Evolutionary conservation across 345 rosid genomes (phyloP), one percentile per base, ranked within the genome.

Genomic region (Populus deltoides): DNA sequence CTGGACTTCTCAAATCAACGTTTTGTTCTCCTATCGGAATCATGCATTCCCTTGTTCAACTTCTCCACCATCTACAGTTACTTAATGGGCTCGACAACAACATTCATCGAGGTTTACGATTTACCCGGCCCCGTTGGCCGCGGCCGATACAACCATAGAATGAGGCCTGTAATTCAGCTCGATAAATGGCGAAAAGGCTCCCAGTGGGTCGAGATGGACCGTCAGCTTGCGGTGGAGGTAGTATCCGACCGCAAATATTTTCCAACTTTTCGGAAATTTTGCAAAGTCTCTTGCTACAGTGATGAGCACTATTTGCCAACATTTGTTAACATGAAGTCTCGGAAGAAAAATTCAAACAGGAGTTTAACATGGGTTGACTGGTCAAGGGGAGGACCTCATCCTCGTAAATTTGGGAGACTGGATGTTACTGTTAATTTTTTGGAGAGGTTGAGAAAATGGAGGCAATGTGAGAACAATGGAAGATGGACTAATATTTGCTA

Each of bases 261-360:
- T 77, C 88, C 90, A 10, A 35, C 81, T 8, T 92, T 94, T 77
- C 80, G 81, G 57, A 79, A 86, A 45, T 51, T 78, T 35, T 94
- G 98, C 82, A 79, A 66, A 15, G 79, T 84, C 1, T 29, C 80
- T 0, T 94, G 98, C 70, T 90, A 89, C 59, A 80, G 90, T 0
- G 98, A 94, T 62, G 97, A 94, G 65, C 96, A 94, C 61, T 94
- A 91, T 74, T 66, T 94, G 57, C 97, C 97, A 0, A 94, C 98
- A 1, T 82, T 89, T 4, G 84, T 90, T 15, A 76, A 73, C 68
- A 85, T 81, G 33, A 80, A 83, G 24, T 66, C 77, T 35, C 80
- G 70, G 16, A 59, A 41, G 7, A 82, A 59, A 73, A 94, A 83
- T 75, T 81, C 93, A 5, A 91, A 92, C 70, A 83, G 93, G 80